Evolutionary conservation across 164 flowering plant species (phyloP), one percentile per base, ranked within the genome.

Genomic region (Protea cynaroides): DNA sequence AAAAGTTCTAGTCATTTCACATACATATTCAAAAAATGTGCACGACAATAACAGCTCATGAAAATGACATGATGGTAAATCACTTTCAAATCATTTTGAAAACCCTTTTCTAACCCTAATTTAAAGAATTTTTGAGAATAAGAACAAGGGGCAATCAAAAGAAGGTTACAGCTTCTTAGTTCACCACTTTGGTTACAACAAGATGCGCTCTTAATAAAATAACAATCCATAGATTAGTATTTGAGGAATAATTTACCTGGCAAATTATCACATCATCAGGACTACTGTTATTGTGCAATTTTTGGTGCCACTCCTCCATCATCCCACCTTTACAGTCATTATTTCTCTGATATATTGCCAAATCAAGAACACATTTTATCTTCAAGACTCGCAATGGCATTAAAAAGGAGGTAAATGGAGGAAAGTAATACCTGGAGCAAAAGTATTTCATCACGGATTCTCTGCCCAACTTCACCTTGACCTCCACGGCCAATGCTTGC

Each of bases 221-320:
- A 29, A 12, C n/a, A 52, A 38, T 52, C 8, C 37, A 19, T 15
- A 23, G 21, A 24, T 24, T 36, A 17, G 21, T 50, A 44, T 13
- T 63, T 19, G 56, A 51, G 36, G 25, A 69, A 36, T 29, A 72
- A 52, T 7, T 61, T 61, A 73, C 76, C 69, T 73, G 76, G 57
- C 76, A 73, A 50, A 73, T 73, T 59, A 73, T 68, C 22, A 73
- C 76, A 57, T 73, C 76, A 60, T 73, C 76, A 19, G 76, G 76
- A 37, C 72, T 73, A 65, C 69, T 73, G 56, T 73, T 73, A 25
- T 73, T 73, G 58, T 73, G 76, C 66, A 73, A 61, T 61, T 73
- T 73, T 65, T 73, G 76, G 76, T 73, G 76, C 76, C 76, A 73
- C 66, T 73, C 76, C 63, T 73, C 76, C 76, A 73, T 73, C 76